phyloP scores from a whole-genome alignment of 306 rosid genomes.

The Coriaria nepalensis region DNA sequence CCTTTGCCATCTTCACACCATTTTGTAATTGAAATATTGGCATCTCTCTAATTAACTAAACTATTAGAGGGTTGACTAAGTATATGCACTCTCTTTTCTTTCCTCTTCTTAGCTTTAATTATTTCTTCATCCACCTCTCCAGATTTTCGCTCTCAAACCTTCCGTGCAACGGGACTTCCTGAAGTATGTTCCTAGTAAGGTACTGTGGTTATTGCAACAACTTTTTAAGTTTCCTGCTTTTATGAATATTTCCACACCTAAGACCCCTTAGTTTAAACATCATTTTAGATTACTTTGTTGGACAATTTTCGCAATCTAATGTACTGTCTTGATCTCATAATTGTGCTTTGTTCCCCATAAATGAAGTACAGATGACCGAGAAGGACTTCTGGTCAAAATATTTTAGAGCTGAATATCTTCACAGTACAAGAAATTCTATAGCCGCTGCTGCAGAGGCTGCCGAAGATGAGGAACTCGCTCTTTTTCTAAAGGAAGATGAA shows the following conservation, averaged over 20 bases:
- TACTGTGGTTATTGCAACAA: constrained; percentile 20
- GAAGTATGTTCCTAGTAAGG: constrained; percentile 74
- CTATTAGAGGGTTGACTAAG: constrained; percentile 3
- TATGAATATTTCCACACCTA: background rate
- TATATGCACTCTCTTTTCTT: constrained; percentile 1
- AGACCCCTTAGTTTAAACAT: no score
- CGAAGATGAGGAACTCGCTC: constrained; percentile 94
- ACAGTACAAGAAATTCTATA: constrained; percentile 59
- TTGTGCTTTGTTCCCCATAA: constrained; percentile 5
- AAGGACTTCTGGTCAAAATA: constrained; percentile 92
- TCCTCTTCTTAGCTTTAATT: constrained; percentile 9
- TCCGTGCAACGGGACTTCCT: constrained; percentile 90
- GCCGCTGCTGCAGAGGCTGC: constrained; percentile 99
- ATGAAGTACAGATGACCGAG: constrained; percentile 61
- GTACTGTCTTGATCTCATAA: constrained; percentile 3
- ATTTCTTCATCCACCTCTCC: constrained; percentile 17
- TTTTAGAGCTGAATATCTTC: constrained; percentile 87
- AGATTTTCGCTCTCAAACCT: constrained; percentile 92
- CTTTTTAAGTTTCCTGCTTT: background rate
- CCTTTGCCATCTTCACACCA: constrained; percentile 10
- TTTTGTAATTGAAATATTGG: constrained; percentile 1
- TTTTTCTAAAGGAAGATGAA: constrained; percentile 78
- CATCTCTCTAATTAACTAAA: background rate
- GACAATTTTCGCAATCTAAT: background rate
- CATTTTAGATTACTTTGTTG: background rate